These are phyloP conservation scores for Russula emetica DNA, from an alignment of 768 basidiomycete species.

Conservation along the genomic window DNA sequence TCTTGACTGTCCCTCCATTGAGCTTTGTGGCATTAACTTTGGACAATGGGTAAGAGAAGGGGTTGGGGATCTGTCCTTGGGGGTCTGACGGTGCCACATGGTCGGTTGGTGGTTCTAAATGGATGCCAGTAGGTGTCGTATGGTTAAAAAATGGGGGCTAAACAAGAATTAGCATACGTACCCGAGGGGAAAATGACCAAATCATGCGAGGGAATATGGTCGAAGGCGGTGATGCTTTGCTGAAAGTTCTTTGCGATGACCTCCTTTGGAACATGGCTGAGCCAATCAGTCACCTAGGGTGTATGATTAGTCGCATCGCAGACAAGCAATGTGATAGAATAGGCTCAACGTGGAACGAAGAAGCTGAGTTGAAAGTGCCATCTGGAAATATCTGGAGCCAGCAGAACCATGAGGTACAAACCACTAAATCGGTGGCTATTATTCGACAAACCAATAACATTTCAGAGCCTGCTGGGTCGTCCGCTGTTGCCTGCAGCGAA, in stretches of 20 bases:
- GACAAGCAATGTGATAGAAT: not conserved
- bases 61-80: constrained; percentile 42
- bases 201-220: constrained; percentile 33
- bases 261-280: constrained; percentile 36
- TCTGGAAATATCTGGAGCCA: constrained; percentile 36
- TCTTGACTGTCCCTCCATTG: constrained; percentile 41
- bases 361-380: constrained; percentile 36
- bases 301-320: constrained; percentile 1
- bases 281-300: constrained; percentile 34
- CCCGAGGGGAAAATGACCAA: constrained; percentile 35
- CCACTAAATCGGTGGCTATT: not conserved
- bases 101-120: constrained; percentile 31
- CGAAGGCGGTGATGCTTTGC: constrained; percentile 32
- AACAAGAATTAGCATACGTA: constrained; percentile 1
- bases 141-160: not conserved
- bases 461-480: constrained; percentile 33
- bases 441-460: constrained; percentile 35
- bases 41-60: constrained; percentile 49
- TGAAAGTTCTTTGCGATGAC: constrained; percentile 39
- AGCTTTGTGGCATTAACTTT: constrained; percentile 42
- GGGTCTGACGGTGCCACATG: constrained; percentile 41
- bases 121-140: not conserved
- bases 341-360: constrained; percentile 35
- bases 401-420: not conserved
- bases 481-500: constrained; percentile 36